phyloP scores from a whole-genome alignment of 306 rosid species.

The Casuarina glauca region DNA sequence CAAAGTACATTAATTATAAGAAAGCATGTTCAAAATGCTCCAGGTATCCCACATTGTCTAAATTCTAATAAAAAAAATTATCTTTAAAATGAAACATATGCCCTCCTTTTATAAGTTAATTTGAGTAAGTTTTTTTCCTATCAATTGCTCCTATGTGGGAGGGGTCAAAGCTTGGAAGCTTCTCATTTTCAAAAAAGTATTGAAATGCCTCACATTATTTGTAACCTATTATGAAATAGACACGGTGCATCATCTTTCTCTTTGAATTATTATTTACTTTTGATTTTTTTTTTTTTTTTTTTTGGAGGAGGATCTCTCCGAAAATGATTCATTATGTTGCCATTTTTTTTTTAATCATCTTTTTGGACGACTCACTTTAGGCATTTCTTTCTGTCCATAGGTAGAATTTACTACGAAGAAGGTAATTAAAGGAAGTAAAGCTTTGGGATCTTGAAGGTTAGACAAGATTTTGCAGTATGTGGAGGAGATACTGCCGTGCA shows the following conservation, averaged over 20 bases:
- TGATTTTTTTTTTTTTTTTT: not conserved
- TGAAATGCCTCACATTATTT: no score
- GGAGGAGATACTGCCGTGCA: conserved; percentile 80
- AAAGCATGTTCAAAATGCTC: no score
- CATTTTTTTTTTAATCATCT: not conserved
- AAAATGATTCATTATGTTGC: conserved; percentile 8
- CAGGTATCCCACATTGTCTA: no score
- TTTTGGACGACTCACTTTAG: conserved; percentile 12
- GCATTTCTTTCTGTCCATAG: conserved; percentile 31
- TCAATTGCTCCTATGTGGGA: no score
- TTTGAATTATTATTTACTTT: not conserved
- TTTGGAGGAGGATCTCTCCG: conserved; percentile 1
- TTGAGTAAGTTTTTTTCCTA: no score
- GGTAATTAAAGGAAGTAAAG: conserved; percentile 68
- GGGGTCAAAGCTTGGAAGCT: no score
- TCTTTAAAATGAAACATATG: no score
- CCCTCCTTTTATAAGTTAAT: no score
- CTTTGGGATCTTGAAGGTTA: conserved; percentile 79
- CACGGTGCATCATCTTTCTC: conserved; percentile 48
- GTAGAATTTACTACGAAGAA: conserved; percentile 77
- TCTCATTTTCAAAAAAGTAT: no score
- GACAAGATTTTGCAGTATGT: conserved; percentile 71
- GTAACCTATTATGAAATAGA: no score
- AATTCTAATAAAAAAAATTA: no score
- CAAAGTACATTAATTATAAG: no score